A percentile compares a stretch with the other conserved stretches of the same genome.
Conservation (phyloP, 1,139 yeast species). For the Groenewaldozyma auringiensis region DNA sequence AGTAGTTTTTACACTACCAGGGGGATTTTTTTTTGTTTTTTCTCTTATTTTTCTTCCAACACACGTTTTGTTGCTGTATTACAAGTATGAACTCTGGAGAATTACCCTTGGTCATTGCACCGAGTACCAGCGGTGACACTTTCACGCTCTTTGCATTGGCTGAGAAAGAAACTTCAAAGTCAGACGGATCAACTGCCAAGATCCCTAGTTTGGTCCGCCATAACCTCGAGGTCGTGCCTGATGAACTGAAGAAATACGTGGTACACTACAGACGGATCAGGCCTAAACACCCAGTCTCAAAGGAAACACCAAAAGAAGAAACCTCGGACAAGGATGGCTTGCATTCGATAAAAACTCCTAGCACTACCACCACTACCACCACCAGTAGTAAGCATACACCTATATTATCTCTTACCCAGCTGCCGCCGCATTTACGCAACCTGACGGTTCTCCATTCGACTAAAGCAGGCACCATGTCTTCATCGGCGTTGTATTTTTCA, state of each 20-base stretch:
- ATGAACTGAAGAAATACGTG: not conserved
- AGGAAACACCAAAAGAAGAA: not conserved
- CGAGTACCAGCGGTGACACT: not conserved
- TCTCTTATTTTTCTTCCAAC: no score
- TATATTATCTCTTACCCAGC: slow-evolving; percentile 1
- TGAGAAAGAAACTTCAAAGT: not conserved
- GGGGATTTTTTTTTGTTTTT: no score
- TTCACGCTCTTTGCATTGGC: not conserved
- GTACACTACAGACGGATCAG: not conserved
- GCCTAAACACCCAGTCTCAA: not conserved
- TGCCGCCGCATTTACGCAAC: slow-evolving; percentile 23
- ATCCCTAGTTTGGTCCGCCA: not conserved
- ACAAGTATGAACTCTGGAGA: not conserved
- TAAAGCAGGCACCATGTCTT: slow-evolving; percentile 24
- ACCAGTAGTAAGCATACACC: not conserved
- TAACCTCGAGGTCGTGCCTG: not conserved
- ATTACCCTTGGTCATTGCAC: slow-evolving; percentile 2
- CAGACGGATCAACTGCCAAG: not conserved
- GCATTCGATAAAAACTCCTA: not conserved
- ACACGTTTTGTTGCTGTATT: no score
- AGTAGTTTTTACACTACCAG: no score
- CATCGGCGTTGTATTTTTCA: slow-evolving; percentile 25
- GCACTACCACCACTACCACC: no score
- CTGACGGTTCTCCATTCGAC: slow-evolving; percentile 32
- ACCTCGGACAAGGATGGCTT: not conserved